Evolutionary conservation across 2,329 filamentous ascomycete genomes (phyloP).

Genomic region (Xylaria polymorpha): DNA sequence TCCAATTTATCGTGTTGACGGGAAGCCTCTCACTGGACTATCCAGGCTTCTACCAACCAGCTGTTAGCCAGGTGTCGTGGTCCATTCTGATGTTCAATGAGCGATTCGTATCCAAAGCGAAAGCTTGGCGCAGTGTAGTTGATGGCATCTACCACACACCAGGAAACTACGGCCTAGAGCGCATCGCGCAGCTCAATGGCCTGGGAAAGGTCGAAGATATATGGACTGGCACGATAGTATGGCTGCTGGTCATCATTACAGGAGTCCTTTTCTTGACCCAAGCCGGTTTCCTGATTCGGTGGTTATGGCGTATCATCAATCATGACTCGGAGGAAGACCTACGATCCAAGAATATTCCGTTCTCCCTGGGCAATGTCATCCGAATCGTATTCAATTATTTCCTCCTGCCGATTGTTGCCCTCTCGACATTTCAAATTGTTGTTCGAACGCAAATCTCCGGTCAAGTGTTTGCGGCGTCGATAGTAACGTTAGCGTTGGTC

Average conservation of each 20-base stretch:
- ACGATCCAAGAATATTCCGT: slow-evolving; percentile 90
- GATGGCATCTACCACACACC: slow-evolving; percentile 91
- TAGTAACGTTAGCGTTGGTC: slow-evolving; percentile 77
- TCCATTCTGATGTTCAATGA: slow-evolving; percentile 92
- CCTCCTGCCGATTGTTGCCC: slow-evolving; percentile 83
- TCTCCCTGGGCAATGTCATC: slow-evolving; percentile 81
- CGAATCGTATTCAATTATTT: slow-evolving; percentile 94
- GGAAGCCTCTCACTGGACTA: slow-evolving; percentile 90
- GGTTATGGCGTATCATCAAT: slow-evolving; percentile 77
- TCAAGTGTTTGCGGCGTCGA: slow-evolving; percentile 79
- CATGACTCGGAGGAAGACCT: slow-evolving; percentile 86
- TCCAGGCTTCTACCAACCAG: slow-evolving; percentile 93
- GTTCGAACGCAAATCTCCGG: slow-evolving; percentile 74
- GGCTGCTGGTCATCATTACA: slow-evolving; percentile 82
- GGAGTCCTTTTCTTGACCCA: slow-evolving; percentile 77
- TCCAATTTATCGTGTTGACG: slow-evolving; percentile 90
- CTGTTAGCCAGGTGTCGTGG: slow-evolving; percentile 89
- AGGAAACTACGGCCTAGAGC: slow-evolving; percentile 81
- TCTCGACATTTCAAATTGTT: slow-evolving; percentile 93
- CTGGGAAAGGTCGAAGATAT: slow-evolving; percentile 81
- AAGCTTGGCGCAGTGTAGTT: slow-evolving; percentile 73
- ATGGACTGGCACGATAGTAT: slow-evolving; percentile 95
- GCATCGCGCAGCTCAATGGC: slow-evolving; percentile 83
- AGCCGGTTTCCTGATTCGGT: slow-evolving; percentile 79
- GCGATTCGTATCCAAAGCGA: slow-evolving; percentile 79